A percentile compares a stretch with the other conserved stretches of the same genome.
These are phyloP conservation scores for Picochlorum sp. DNA, from an alignment of 139 green algal genomes.

Conservation along the genomic window DNA sequence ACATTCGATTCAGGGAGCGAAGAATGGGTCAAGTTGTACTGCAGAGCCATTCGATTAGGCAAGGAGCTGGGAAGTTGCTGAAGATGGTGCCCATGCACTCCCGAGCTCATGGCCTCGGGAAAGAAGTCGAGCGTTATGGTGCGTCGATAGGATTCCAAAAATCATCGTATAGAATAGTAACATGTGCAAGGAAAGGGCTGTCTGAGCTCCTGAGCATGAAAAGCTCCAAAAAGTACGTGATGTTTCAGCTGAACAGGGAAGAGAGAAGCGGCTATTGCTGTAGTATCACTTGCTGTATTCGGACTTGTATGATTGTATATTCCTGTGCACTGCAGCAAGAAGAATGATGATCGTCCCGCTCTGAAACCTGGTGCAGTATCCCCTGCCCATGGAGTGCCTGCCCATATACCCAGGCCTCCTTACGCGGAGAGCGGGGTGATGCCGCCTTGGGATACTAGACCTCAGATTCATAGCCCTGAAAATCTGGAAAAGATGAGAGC, in stretches of 20 bases:
- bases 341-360: neutral
- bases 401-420: slow-evolving; percentile 52
- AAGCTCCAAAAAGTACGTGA: neutral
- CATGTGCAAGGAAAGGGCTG: neutral
- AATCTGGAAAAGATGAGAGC: slow-evolving; percentile 70
- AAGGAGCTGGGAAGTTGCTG: too few species aligned
- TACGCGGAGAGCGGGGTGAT: slow-evolving; percentile 58
- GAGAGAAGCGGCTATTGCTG: too few species aligned
- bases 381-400: slow-evolving; percentile 43
- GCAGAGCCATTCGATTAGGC: too few species aligned
- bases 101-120: too few species aligned
- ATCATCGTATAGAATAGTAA: neutral
- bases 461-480: slow-evolving; percentile 49
- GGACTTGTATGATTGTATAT: neutral
- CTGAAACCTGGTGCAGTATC: slow-evolving; percentile 35
- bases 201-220: slow-evolving; percentile 7
- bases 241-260: too few species aligned
- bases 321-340: neutral
- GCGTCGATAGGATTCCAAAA: neutral
- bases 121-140: neutral
- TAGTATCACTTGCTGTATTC: neutral
- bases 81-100: too few species aligned
- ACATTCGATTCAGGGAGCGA: too few species aligned
- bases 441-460: slow-evolving; percentile 35
- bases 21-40: too few species aligned